Conservation (phyloP, 345 rosid genomes). For the Salix viminalis region DNA sequence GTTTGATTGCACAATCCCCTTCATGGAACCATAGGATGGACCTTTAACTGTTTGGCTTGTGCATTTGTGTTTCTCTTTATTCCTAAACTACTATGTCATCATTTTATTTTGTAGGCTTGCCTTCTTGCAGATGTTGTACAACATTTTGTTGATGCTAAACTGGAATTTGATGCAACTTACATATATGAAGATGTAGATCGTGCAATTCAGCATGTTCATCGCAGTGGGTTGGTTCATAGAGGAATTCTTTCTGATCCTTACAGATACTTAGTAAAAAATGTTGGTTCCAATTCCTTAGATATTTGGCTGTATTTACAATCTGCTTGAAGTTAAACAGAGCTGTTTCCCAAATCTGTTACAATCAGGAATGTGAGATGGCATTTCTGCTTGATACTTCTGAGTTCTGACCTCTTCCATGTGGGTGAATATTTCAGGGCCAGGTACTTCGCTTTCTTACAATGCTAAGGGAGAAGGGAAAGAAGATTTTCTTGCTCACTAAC, state of each 20-base stretch:
- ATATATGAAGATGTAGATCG: constrained; percentile 86
- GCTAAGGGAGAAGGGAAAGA: constrained; percentile 88
- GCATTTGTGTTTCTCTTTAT: neutral
- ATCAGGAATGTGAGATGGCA: neutral
- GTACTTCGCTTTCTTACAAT: constrained; percentile 60
- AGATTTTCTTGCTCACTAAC: constrained; percentile 85
- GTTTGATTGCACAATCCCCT: neutral
- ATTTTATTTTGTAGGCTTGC: constrained; percentile 56
- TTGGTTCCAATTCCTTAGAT: constrained; percentile 23
- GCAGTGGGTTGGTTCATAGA: constrained; percentile 85
- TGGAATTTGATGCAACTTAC: constrained; percentile 91
- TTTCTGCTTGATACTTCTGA: neutral
- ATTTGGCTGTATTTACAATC: neutral
- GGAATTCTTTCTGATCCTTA: constrained; percentile 83
- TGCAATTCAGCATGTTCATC: constrained; percentile 94
- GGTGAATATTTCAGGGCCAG: constrained; percentile 48
- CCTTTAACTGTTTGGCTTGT: neutral
- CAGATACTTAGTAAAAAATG: constrained; percentile 80
- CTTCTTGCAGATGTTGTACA: constrained; percentile 95
- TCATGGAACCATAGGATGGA: neutral
- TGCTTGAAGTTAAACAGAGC: neutral
- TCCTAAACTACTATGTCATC: neutral
- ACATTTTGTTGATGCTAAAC: constrained; percentile 81
- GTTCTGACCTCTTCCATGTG: constrained; percentile 1
- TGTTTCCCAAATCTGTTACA: neutral